Evolutionary conservation across 208 protist genomes (phyloP).

Genomic region (Herpetomonas samuelpessoai): DNA sequence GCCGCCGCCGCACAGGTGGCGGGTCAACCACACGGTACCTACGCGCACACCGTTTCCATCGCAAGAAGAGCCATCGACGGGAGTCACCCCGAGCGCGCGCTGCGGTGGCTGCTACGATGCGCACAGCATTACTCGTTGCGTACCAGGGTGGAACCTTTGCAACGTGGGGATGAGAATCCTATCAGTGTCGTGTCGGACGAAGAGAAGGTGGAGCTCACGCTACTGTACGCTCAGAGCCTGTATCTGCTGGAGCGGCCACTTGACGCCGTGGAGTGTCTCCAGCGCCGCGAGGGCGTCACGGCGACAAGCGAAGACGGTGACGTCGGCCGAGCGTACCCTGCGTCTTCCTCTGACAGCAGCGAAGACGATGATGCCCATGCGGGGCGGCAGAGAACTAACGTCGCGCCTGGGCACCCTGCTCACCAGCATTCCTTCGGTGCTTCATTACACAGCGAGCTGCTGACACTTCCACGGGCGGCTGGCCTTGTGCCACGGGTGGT

Average conservation of each 20-base stretch:
- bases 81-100: not conserved
- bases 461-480: too few species aligned
- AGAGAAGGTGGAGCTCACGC: conserved; percentile 8
- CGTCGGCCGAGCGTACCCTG: too few species aligned
- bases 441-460: too few species aligned
- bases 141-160: too few species aligned
- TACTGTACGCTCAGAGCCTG: conserved; percentile 29
- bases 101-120: not conserved
- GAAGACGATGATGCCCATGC: too few species aligned
- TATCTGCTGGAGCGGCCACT: conserved; percentile 21
- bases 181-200: not conserved
- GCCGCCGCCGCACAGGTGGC: not conserved
- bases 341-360: too few species aligned
- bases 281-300: conserved; percentile 7
- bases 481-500: conserved; percentile 37
- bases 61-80: not conserved
- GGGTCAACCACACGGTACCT: not conserved
- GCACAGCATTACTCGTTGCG: too few species aligned
- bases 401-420: too few species aligned
- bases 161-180: too few species aligned
- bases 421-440: too few species aligned
- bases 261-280: conserved; percentile 29
- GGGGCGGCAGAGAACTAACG: too few species aligned
- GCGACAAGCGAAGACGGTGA: too few species aligned
- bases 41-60: not conserved